Percentiles rank a stretch among this genome's conserved stretches.
phyloP scores from a whole-genome alignment of 306 rosid species.

The Gynostemma pentaphyllum region DNA sequence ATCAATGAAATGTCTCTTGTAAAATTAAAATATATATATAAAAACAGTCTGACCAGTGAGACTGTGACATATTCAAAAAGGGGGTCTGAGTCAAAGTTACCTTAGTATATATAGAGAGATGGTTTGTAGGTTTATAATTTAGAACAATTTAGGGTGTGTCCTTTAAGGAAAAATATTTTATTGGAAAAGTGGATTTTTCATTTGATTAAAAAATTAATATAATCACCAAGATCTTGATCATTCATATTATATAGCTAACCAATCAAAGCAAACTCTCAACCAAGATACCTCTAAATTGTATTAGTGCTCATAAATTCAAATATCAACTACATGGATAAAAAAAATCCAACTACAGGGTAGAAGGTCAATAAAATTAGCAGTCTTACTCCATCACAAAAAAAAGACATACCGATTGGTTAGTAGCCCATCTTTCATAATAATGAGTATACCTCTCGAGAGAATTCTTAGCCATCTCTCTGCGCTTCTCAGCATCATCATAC shows the following conservation, averaged over 20 bases:
- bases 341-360: not conserved
- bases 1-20: no score
- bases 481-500: slow-evolving; percentile 56
- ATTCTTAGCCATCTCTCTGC: slow-evolving; percentile 95
- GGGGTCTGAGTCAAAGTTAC: no score
- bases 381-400: not conserved
- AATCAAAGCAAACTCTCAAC: not conserved
- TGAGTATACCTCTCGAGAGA: slow-evolving; percentile 93
- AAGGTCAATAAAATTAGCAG: not conserved
- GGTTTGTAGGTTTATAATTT: not conserved
- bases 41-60: no score
- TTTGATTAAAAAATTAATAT: not conserved
- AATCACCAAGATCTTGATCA: not conserved
- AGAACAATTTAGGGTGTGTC: not conserved
- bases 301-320: not conserved
- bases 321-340: not conserved
- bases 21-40: no score
- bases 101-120: not conserved
- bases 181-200: not conserved
- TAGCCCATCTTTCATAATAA: slow-evolving; percentile 97
- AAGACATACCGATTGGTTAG: slow-evolving; percentile 76
- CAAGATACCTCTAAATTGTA: not conserved
- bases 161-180: not conserved
- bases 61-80: no score
- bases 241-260: not conserved